Conservation (phyloP, 2,329 filamentous ascomycete species). For the Teratosphaeria pseudoeucalypti region DNA sequence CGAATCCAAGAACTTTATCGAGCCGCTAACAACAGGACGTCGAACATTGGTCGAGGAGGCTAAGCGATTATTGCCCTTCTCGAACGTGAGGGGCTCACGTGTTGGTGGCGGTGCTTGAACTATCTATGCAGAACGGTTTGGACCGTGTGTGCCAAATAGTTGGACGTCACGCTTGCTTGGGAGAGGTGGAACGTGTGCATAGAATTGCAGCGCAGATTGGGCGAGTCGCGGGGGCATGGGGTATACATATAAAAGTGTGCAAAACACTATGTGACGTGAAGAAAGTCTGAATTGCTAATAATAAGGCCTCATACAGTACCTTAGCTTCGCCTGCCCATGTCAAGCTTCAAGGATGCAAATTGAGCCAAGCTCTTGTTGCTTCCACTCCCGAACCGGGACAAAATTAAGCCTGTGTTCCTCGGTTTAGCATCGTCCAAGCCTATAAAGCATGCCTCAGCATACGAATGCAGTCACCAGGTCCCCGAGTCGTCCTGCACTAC, state of each 20-base stretch:
- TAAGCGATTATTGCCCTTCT: too few relatives aligned
- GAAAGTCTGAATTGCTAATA: neutral
- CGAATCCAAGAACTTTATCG: too few relatives aligned
- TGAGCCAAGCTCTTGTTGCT: neutral
- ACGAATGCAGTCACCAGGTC: neutral
- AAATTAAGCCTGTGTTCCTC: neutral
- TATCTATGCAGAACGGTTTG: too few relatives aligned
- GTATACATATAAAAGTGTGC: neutral
- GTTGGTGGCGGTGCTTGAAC: too few relatives aligned
- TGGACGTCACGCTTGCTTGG: too few relatives aligned
- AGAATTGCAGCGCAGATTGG: too few relatives aligned
- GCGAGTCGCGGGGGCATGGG: too few relatives aligned
- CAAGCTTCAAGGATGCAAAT: neutral
- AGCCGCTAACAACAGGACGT: too few relatives aligned
- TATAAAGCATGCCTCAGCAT: neutral
- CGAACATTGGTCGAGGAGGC: too few relatives aligned
- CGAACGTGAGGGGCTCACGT: too few relatives aligned
- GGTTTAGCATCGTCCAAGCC: neutral
- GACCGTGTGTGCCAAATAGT: too few relatives aligned
- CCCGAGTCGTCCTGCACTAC: neutral
- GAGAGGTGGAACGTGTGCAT: too few relatives aligned
- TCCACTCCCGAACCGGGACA: neutral
- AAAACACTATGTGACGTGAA: neutral
- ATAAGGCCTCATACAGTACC: neutral
- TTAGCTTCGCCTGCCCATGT: neutral